Conservation (phyloP, 2,329 filamentous ascomycete genomes). For the Neopestalotiopsis clavispora region DNA sequence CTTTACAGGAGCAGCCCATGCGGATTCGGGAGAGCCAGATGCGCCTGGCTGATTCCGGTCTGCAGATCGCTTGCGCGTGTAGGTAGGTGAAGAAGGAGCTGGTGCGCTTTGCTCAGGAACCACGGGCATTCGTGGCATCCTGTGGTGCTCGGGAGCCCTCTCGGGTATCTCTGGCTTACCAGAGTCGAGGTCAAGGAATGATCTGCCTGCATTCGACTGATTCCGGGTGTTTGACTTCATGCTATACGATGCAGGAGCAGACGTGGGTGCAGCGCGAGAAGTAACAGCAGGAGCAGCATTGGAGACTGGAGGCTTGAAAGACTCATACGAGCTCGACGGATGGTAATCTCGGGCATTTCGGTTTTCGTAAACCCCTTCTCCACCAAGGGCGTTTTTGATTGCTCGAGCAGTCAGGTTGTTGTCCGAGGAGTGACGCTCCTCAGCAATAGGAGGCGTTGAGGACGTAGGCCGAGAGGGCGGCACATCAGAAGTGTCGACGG, state of each 20-base stretch:
- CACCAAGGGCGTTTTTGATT: slow-evolving; percentile 23
- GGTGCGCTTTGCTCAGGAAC: slow-evolving; percentile 36
- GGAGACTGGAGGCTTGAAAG: slow-evolving; percentile 16
- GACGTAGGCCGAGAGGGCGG: slow-evolving; percentile 33
- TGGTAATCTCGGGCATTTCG: background rate
- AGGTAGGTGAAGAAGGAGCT: slow-evolving; percentile 23
- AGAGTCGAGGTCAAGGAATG: slow-evolving; percentile 24
- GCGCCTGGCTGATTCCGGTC: slow-evolving; percentile 21
- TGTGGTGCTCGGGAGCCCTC: slow-evolving; percentile 25
- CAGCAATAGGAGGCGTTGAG: slow-evolving; percentile 46
- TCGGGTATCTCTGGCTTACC: slow-evolving; percentile 26
- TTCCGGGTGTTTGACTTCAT: slow-evolving; percentile 29
- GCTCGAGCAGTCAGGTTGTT: slow-evolving; percentile 16
- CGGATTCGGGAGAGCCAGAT: slow-evolving; percentile 33
- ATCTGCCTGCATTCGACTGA: slow-evolving; percentile 14
- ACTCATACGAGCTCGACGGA: slow-evolving; percentile 2
- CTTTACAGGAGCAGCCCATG: slow-evolving; percentile 39
- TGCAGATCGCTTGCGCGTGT: slow-evolving; percentile 14
- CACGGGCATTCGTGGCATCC: slow-evolving; percentile 33
- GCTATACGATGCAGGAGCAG: background rate
- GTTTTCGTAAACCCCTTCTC: background rate
- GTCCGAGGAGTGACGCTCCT: slow-evolving; percentile 37
- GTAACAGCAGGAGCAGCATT: slow-evolving; percentile 17
- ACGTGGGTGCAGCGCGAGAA: slow-evolving; percentile 11
- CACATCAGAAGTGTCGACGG: slow-evolving; percentile 50